Evolutionary conservation across 306 rosid genomes (phyloP).

Genomic region (Hippophae gyantsensis): DNA sequence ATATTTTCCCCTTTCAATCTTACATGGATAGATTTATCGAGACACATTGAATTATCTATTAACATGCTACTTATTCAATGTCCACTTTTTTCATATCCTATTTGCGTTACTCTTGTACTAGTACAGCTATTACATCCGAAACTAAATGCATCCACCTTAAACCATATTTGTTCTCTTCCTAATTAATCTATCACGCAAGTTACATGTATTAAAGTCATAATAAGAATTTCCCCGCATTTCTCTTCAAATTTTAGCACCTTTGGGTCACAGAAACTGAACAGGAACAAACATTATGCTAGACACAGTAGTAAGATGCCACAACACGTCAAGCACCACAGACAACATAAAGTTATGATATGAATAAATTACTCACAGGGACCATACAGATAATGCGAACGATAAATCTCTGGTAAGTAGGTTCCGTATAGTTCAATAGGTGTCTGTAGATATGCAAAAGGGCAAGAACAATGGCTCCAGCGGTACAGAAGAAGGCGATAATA

Average conservation of each 20-base stretch:
- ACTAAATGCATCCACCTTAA: too few species aligned
- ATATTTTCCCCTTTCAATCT: too few species aligned
- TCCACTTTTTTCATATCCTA: too few species aligned
- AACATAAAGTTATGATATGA: not conserved
- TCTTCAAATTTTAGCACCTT: not conserved
- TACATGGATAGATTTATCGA: too few species aligned
- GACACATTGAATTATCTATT: too few species aligned
- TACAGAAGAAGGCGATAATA: constrained; percentile 72
- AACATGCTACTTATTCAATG: too few species aligned
- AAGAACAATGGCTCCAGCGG: constrained; percentile 69
- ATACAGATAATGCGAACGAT: constrained; percentile 88
- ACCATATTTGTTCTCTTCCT: too few species aligned
- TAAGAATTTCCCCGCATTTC: not conserved
- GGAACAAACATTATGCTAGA: not conserved
- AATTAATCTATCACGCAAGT: not conserved
- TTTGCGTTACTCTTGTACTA: too few species aligned
- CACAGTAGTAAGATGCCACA: too few species aligned
- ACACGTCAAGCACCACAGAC: not conserved
- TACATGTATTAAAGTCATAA: not conserved
- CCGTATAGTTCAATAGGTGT: constrained; percentile 89
- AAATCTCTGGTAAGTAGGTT: constrained; percentile 88
- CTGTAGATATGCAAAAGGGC: constrained; percentile 69
- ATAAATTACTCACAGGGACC: constrained; percentile 68
- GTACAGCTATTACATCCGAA: too few species aligned
- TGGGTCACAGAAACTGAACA: not conserved